Percentiles rank a stretch among this genome's conserved stretches.
Evolutionary conservation across 371 early-diverging fungal genomes (phyloP).

Genomic region (Dinochytrium kinnereticum): DNA sequence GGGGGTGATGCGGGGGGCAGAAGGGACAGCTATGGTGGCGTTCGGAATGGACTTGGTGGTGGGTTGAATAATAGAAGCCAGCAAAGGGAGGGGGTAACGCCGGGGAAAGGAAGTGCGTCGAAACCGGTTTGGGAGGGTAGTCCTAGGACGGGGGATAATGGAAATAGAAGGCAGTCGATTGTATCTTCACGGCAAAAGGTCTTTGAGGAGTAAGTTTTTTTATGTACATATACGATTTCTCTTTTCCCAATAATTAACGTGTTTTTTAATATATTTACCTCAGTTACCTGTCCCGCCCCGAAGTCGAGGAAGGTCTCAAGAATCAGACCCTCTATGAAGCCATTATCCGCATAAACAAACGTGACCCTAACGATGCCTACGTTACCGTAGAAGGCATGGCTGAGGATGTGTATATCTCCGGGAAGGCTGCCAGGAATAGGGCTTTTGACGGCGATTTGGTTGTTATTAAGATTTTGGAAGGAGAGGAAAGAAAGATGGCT

Average conservation of each 20-base stretch:
- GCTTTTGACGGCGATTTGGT: conserved; percentile 90
- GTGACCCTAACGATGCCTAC: conserved; percentile 84
- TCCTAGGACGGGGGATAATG: background rate
- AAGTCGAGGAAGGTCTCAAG: conserved; percentile 32
- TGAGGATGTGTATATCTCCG: conserved; percentile 60
- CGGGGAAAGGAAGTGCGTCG: too few species aligned
- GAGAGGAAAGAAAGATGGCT: conserved; percentile 60
- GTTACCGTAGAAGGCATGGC: conserved; percentile 66
- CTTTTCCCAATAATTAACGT: too few species aligned
- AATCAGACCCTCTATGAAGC: conserved; percentile 58
- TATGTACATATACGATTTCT: background rate
- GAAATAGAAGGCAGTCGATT: background rate
- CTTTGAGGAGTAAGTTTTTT: background rate
- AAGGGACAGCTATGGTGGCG: background rate
- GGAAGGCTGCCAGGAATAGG: conserved; percentile 79
- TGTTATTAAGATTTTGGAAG: conserved; percentile 77
- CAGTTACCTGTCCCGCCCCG: conserved; percentile 30
- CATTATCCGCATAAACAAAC: conserved; percentile 81
- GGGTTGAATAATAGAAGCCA: too few species aligned
- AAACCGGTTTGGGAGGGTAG: too few species aligned
- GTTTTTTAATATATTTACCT: background rate
- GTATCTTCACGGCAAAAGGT: background rate
- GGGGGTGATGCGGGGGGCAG: background rate
- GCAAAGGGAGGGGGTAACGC: too few species aligned
- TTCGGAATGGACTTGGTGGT: background rate